Conservation (phyloP, 176 grass and related monocot genomes). For the Zizania latifolia region DNA sequence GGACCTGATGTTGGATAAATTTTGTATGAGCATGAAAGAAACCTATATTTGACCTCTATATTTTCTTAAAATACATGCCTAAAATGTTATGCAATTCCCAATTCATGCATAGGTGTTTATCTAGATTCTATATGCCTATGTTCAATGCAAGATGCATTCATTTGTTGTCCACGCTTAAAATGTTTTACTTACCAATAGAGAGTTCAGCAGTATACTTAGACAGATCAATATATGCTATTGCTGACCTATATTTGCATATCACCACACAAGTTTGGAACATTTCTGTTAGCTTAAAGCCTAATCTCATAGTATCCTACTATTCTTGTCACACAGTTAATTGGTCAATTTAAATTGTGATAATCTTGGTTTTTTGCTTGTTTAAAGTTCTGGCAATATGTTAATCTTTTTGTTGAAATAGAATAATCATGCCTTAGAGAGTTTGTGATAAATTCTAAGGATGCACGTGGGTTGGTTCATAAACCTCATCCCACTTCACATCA, state of each 20-base stretch:
- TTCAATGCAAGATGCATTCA: background rate
- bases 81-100: background rate
- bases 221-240: background rate
- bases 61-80: background rate
- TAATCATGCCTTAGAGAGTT: background rate
- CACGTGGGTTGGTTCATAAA: background rate
- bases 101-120: background rate
- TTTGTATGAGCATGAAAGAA: constrained; percentile 5
- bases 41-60: background rate
- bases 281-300: background rate
- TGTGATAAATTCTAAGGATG: background rate
- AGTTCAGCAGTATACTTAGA: background rate
- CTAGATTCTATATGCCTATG: background rate
- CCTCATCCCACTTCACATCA: background rate
- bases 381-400: background rate
- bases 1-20: background rate
- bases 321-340: background rate
- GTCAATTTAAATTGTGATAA: background rate
- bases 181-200: background rate
- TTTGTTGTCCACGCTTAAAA: background rate
- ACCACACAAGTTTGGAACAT: background rate
- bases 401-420: constrained; percentile 8
- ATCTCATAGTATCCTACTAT: background rate
- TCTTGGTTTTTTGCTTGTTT: background rate
- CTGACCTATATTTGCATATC: background rate